phyloP scores from a whole-genome alignment of 2,329 filamentous ascomycete species.

The Cladosporium sp. region DNA sequence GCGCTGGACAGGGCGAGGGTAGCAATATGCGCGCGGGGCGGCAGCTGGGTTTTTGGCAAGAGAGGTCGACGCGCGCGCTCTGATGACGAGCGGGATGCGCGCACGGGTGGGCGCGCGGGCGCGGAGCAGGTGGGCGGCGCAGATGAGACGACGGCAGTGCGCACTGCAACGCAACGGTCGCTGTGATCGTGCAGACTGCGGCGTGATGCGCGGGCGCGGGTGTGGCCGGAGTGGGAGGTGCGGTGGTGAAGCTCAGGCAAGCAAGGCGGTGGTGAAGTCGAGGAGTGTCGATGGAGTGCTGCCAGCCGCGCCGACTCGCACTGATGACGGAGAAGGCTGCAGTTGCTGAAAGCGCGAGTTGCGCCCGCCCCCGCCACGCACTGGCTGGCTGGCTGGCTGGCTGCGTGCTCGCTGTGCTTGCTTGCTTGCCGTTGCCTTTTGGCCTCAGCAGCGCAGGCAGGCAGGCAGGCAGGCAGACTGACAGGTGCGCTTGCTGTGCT shows the following conservation, averaged over 20 bases:
- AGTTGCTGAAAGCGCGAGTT: not conserved
- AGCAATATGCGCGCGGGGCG: not conserved
- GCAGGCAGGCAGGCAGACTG: too few relatives aligned
- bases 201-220: conserved; percentile 3
- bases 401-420: not conserved
- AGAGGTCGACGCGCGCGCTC: not conserved
- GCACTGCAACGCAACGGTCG: not conserved
- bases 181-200: not conserved
- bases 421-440: too few relatives aligned
- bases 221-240: not conserved
- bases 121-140: not conserved
- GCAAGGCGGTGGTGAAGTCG: not conserved
- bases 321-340: not conserved
- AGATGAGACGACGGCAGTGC: not conserved
- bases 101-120: conserved; percentile 3
- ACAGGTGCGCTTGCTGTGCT: too few relatives aligned
- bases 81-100: conserved; percentile 1
- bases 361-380: too few relatives aligned
- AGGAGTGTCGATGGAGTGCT: not conserved
- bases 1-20: conserved; percentile 10
- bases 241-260: not conserved
- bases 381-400: not conserved
- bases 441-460: too few relatives aligned
- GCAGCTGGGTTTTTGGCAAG: not conserved
- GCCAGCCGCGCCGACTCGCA: not conserved